Conservation (phyloP, 495 filamentous ascomycete genomes). For the Talaromyces ruber region DNA sequence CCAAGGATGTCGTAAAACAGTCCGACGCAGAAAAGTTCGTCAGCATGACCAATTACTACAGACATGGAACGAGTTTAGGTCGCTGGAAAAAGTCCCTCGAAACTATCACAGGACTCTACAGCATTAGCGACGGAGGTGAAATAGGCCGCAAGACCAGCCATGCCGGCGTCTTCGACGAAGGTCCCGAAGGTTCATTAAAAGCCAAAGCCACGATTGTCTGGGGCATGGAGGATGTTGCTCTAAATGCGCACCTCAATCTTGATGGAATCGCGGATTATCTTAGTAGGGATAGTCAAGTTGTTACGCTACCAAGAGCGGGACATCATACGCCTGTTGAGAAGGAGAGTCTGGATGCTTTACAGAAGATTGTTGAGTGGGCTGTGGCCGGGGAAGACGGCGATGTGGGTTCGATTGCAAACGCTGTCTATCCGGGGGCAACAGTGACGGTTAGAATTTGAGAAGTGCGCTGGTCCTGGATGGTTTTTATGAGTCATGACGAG, state of each 20-base stretch:
- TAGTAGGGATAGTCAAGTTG: constrained; percentile 26
- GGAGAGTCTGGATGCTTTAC: constrained; percentile 26
- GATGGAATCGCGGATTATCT: constrained; percentile 37
- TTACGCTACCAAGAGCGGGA: constrained; percentile 28
- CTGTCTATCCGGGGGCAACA: constrained; percentile 21
- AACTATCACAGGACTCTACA: constrained; percentile 34
- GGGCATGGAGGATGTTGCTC: constrained; percentile 38
- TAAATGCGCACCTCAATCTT: constrained; percentile 28
- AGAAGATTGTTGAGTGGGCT: constrained; percentile 27
- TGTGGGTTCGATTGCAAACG: constrained; percentile 18
- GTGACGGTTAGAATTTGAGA: constrained; percentile 25
- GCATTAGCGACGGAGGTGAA: constrained; percentile 19
- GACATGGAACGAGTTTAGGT: constrained; percentile 26
- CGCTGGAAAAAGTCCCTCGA: constrained; percentile 42
- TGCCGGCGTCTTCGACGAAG: constrained; percentile 36
- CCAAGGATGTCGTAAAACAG: constrained; percentile 16
- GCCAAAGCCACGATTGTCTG: constrained; percentile 42
- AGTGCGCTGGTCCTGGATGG: neutral
- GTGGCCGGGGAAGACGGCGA: constrained; percentile 29
- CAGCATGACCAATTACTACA: constrained; percentile 42
- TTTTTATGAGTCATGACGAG: neutral
- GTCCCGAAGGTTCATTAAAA: constrained; percentile 33
- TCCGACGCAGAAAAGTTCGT: constrained; percentile 22
- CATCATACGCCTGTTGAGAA: constrained; percentile 37
- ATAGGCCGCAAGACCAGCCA: constrained; percentile 25